Conservation (phyloP, 129 eudicot genomes). For the Flaveria ramosissima region DNA sequence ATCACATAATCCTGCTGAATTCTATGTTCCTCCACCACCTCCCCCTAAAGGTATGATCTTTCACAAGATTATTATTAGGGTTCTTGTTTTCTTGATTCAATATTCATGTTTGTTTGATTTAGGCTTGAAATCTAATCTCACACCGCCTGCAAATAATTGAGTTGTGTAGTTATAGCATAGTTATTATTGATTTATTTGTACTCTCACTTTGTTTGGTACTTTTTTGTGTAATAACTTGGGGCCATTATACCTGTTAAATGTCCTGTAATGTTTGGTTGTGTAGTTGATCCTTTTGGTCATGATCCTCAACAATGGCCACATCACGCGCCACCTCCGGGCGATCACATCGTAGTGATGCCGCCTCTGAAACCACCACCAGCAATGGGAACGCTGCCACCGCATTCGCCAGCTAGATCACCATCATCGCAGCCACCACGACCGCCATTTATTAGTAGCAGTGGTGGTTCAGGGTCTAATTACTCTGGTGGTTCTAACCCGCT, state of each 20-base stretch:
- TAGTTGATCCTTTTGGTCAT: slow-evolving; percentile 31
- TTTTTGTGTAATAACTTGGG: too few species aligned
- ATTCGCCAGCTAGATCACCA: slow-evolving; percentile 34
- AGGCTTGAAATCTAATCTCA: background rate
- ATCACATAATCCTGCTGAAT: slow-evolving; percentile 22
- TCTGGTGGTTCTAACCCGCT: slow-evolving; percentile 34
- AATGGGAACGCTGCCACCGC: slow-evolving; percentile 29
- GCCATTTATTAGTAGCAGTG: slow-evolving; percentile 28
- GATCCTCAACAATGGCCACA: slow-evolving; percentile 35
- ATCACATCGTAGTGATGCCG: slow-evolving; percentile 30
- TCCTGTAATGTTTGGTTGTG: slow-evolving; percentile 1
- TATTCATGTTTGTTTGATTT: background rate
- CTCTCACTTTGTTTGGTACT: too few species aligned
- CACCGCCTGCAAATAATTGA: too few species aligned
- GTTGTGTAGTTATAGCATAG: too few species aligned
- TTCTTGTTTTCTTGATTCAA: background rate
- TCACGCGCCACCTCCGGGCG: slow-evolving; percentile 36
- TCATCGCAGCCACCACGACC: slow-evolving; percentile 22
- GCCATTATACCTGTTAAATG: background rate
- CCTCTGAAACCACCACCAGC: slow-evolving; percentile 30
- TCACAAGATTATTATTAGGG: background rate
- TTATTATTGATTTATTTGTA: too few species aligned
- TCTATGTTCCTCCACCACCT: slow-evolving; percentile 38
- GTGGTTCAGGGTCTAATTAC: slow-evolving; percentile 43
- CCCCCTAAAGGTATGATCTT: slow-evolving; percentile 38